phyloP scores from a whole-genome alignment of 2,329 filamentous ascomycete species.

The Stromatinia cepivora region DNA sequence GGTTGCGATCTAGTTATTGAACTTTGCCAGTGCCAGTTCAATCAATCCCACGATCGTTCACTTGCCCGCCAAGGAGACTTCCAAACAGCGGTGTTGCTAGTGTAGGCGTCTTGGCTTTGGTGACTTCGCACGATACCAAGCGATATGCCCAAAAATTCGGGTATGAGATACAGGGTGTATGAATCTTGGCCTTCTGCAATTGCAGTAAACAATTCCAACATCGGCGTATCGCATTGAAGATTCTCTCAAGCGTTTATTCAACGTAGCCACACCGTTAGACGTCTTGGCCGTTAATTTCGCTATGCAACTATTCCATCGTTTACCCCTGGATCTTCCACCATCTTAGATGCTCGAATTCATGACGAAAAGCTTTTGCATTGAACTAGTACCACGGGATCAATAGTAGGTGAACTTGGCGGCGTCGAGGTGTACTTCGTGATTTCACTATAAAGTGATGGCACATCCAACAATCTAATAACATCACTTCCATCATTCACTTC shows the following conservation, averaged over 20 bases:
- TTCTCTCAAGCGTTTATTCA: background rate
- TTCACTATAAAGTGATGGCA: constrained; percentile 6
- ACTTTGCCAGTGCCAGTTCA: background rate
- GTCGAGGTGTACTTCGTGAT: background rate
- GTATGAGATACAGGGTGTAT: background rate
- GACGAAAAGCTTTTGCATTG: background rate
- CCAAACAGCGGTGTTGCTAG: background rate
- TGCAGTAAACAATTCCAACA: background rate
- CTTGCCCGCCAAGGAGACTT: background rate
- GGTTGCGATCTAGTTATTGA: background rate
- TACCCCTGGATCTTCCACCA: background rate
- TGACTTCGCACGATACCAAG: background rate
- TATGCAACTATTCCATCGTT: background rate
- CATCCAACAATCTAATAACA: background rate
- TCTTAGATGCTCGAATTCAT: background rate
- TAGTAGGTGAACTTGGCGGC: constrained; percentile 9
- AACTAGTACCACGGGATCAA: background rate
- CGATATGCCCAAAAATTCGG: background rate
- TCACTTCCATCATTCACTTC: constrained; percentile 5
- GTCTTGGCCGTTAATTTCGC: background rate
- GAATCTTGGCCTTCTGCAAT: background rate
- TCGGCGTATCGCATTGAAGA: background rate
- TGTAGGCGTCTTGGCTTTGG: background rate
- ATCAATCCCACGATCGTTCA: background rate
- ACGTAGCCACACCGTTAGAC: background rate